Evolutionary conservation across 2,329 filamentous ascomycete species (phyloP), one percentile per base, ranked within the genome.

Genomic region (Zelopaecilomyces penicillatus): DNA sequence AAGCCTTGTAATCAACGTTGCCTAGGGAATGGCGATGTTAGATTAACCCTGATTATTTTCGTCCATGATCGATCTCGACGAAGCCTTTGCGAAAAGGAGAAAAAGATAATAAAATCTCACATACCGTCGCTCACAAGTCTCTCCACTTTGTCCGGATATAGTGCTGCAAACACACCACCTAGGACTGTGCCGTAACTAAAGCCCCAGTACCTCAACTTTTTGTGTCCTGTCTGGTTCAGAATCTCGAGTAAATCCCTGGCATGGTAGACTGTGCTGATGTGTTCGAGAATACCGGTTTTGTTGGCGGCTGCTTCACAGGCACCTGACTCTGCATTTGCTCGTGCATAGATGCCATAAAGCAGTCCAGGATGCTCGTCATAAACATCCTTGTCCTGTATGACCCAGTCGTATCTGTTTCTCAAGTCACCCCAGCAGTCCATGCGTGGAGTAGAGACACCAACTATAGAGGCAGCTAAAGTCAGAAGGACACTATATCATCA

Each of bases 101-200:
- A 19, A 19, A 19, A 19, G 9, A 19, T 0, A 19, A 5, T 1
- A 30, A 19, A 12, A 10, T 11, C 11, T 6, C 0, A 49, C 66
- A 58, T 47, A 69, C 70, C 72, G 48, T 78, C 75, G 44, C 72
- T 70, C 3, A 76, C 68, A 6, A 78, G 56, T 10, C 73, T 63
- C 36, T 69, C 71, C 1, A 78, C 67, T 37, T 64, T 64, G 29
- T 75, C 69, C 1, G 74, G 74, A 43, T 68, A 76, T 60, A 77
- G 64, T 3, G 70, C 64, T 3, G 74, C 74, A 54, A 76, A 76
- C 0, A 68, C 69, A 9, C 67, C 70, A 4, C 74, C 75, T 0
- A 78, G 62, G 2, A 76, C 54, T 6, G 73, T 75, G 7, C 74
- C 74, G 49, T 78, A 78, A 50, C 72, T 76, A 46, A 76, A 70